Evolutionary conservation across 257 asterid species (phyloP), one percentile per base, ranked within the genome.

Genomic region (Solanum phureja): DNA sequence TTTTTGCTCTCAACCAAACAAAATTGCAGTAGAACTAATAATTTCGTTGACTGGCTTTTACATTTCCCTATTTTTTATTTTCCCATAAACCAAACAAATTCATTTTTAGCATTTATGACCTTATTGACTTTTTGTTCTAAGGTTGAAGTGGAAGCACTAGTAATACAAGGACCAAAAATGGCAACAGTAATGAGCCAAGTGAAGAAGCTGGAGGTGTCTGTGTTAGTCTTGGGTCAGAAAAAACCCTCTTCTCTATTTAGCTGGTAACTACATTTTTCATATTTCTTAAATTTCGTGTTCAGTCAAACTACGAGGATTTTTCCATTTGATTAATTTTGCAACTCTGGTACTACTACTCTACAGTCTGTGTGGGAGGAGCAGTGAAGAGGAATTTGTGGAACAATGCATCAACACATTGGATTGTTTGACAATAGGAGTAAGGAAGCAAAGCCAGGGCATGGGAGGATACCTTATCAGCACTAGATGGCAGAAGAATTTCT

Each of bases 81-180:
- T 14, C 16, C 23, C 3, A 5, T 34, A 46, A 56, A 46, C 42
- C 68, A 29, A 46, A 81, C 85, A 81, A 29, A 81, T 14, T 81
- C 16, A 34, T 8, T 44, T 29, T 81, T 44, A 44, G 66, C 60
- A 46, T 16, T 16, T 27, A 46, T 46, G 85, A 29, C 68, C 40
- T 8, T 14, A 3, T 27, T 81, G 40, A 46, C 37, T 42, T 16
- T 27, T 8, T 29, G 38, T 6, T 8, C 9, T 11, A 24, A 84
- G 99, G 99, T 95, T 88, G 98, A 96, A 87, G 97, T 96, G 58
- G 99, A 96, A 89, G 98, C 98, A 89, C 88, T 96, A 16, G 98
- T 95, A 27, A 90, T 96, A 42, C 94, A 94, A 92, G 99, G 99
- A 16, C 97, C 97, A 87, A 94, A 90, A 86, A 87, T 95, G 94